phyloP scores from a whole-genome alignment of 768 basidiomycete species.

The Tricholoma matsutake region DNA sequence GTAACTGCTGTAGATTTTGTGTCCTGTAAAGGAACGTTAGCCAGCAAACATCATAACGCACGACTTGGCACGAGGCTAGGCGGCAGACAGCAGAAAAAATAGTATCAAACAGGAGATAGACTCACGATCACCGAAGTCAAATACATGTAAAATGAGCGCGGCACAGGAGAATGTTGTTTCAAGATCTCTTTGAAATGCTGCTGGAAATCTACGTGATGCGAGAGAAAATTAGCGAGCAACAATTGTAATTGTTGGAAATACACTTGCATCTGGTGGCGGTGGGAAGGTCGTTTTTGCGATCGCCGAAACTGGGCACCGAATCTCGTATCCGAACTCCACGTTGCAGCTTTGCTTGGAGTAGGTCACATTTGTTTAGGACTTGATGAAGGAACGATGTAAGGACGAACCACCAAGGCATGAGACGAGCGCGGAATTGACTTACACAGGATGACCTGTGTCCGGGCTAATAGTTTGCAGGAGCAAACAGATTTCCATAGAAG shows the following conservation, averaged over 20 bases:
- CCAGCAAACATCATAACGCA: neutral
- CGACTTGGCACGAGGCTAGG: neutral
- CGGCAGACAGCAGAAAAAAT: neutral
- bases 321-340: constrained; percentile 64
- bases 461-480: constrained; percentile 58
- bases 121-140: constrained; percentile 77
- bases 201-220: constrained; percentile 57
- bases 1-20: constrained; percentile 73
- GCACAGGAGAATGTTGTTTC: constrained; percentile 56
- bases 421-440: constrained; percentile 10
- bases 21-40: constrained; percentile 45
- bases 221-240: constrained; percentile 4
- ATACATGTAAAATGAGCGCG: constrained; percentile 68
- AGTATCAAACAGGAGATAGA: constrained; percentile 9
- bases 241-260: constrained; percentile 2
- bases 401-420: neutral
- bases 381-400: constrained; percentile 9
- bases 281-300: constrained; percentile 64
- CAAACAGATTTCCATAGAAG: constrained; percentile 77
- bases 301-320: constrained; percentile 70
- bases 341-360: constrained; percentile 69
- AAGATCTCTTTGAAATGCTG: constrained; percentile 78
- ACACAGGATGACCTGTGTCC: constrained; percentile 56
- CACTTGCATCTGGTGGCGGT: constrained; percentile 70
- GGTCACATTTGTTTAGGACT: constrained; percentile 71